phyloP scores from a whole-genome alignment of 768 basidiomycete genomes.

The Hypholoma sublateritium region DNA sequence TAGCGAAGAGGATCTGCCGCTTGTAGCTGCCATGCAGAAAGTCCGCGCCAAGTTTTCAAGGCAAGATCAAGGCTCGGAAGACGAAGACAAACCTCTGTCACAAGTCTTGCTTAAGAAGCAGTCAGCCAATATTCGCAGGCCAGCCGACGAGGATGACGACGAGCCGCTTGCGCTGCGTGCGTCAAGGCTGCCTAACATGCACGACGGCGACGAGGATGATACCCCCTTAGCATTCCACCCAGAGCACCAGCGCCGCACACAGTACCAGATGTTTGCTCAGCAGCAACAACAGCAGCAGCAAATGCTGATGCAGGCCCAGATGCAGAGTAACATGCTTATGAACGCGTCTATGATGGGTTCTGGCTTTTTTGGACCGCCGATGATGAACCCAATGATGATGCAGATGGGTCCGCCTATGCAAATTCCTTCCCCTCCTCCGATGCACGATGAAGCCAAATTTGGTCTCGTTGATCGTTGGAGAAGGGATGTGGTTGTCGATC shows the following conservation, averaged over 20 bases:
- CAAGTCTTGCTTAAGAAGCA: conserved; percentile 35
- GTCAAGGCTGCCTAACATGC: conserved; percentile 34
- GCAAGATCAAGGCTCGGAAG: conserved; percentile 46
- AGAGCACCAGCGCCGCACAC: conserved; percentile 77
- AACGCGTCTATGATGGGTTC: conserved; percentile 65
- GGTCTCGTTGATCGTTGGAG: conserved; percentile 81
- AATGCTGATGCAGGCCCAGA: conserved; percentile 76
- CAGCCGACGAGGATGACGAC: conserved; percentile 62
- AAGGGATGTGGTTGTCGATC: conserved; percentile 73
- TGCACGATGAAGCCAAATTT: conserved; percentile 65
- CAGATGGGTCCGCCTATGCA: conserved; percentile 44
- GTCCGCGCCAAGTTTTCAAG: conserved; percentile 45
- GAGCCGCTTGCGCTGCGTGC: conserved; percentile 70
- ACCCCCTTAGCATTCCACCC: conserved; percentile 71
- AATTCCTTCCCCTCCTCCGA: conserved; percentile 62
- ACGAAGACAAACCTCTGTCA: conserved; percentile 74
- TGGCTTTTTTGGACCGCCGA: conserved; percentile 63
- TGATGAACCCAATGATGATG: conserved; percentile 46
- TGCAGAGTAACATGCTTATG: conserved; percentile 77
- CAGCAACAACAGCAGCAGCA: conserved; percentile 60
- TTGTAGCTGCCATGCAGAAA: conserved; percentile 61
- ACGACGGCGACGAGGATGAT: conserved; percentile 57
- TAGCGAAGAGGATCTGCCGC: conserved; percentile 81
- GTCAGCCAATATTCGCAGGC: conserved; percentile 29
- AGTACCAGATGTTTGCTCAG: conserved; percentile 55